Percentiles rank a stretch among this genome's conserved stretches.
Conservation (phyloP, 2,329 filamentous ascomycete genomes). For the Coniochaeta prunicola region DNA sequence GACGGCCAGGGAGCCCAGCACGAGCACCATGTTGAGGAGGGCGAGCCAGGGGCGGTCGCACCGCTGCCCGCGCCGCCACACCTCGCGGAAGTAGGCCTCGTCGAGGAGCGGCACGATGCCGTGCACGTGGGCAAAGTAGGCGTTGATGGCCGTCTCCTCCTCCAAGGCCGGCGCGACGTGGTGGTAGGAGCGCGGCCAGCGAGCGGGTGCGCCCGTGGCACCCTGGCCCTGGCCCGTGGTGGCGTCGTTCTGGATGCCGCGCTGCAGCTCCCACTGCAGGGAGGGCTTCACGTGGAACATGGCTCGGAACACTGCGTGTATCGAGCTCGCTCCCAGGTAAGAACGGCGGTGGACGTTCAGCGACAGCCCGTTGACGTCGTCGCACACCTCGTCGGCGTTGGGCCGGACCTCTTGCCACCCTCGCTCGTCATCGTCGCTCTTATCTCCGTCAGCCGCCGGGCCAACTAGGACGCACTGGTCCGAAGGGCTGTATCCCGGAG, state of each 20-base stretch:
- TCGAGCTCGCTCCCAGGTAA: background rate
- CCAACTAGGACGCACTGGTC: no score
- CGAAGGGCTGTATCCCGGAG: no score
- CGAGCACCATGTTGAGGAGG: conserved; percentile 2
- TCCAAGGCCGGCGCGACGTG: background rate
- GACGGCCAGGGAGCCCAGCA: background rate
- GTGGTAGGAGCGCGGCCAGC: no score
- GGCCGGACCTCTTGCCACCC: no score
- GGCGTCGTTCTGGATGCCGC: background rate
- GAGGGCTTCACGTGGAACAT: background rate
- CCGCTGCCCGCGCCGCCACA: background rate
- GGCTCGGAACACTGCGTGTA: background rate
- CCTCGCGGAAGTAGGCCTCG: background rate
- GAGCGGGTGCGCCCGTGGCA: background rate
- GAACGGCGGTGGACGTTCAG: background rate
- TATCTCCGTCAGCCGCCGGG: no score
- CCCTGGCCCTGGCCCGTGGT: background rate
- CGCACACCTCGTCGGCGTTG: background rate
- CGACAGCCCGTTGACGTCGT: conserved; percentile 2
- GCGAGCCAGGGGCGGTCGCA: background rate
- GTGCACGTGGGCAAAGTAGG: background rate
- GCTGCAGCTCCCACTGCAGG: background rate
- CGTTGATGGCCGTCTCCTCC: background rate
- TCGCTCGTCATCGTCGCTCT: no score
- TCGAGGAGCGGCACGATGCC: background rate